phyloP scores from a whole-genome alignment of 2,329 filamentous ascomycete genomes.

The Botrytis paeoniae region DNA sequence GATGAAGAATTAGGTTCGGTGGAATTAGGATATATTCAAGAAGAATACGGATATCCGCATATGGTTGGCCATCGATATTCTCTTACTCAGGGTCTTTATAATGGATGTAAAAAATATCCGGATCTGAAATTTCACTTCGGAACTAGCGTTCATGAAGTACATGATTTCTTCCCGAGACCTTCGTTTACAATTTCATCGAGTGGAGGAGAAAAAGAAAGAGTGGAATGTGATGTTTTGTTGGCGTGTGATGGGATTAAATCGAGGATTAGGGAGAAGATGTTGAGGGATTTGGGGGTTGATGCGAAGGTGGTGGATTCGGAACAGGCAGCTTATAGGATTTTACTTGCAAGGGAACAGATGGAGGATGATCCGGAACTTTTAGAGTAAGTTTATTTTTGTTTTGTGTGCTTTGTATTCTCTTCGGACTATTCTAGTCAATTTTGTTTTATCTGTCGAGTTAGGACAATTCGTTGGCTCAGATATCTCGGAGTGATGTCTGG shows the following conservation, averaged over 20 bases:
- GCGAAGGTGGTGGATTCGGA: constrained; percentile 59
- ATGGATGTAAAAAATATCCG: constrained; percentile 61
- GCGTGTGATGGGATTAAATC: constrained; percentile 57
- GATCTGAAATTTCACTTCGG: constrained; percentile 68
- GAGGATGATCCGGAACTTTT: constrained; percentile 56
- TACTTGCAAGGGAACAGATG: constrained; percentile 68
- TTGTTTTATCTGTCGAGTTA: background rate
- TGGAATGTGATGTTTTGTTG: constrained; percentile 53
- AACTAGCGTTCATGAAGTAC: constrained; percentile 51
- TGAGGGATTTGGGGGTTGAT: constrained; percentile 44
- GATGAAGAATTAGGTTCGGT: constrained; percentile 70
- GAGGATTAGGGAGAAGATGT: constrained; percentile 49
- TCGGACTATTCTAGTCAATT: background rate
- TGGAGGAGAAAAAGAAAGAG: constrained; percentile 45
- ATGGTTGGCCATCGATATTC: constrained; percentile 78
- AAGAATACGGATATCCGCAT: constrained; percentile 39
- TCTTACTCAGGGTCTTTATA: constrained; percentile 65
- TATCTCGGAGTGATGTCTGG: background rate
- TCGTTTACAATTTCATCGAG: constrained; percentile 57
- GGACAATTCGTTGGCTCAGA: background rate
- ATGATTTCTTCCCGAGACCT: constrained; percentile 56
- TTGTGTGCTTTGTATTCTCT: background rate
- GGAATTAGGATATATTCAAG: constrained; percentile 61
- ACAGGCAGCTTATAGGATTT: constrained; percentile 76
- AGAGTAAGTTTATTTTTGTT: background rate